Conservation (phyloP, 768 basidiomycete species). For the Russula foetens region DNA sequence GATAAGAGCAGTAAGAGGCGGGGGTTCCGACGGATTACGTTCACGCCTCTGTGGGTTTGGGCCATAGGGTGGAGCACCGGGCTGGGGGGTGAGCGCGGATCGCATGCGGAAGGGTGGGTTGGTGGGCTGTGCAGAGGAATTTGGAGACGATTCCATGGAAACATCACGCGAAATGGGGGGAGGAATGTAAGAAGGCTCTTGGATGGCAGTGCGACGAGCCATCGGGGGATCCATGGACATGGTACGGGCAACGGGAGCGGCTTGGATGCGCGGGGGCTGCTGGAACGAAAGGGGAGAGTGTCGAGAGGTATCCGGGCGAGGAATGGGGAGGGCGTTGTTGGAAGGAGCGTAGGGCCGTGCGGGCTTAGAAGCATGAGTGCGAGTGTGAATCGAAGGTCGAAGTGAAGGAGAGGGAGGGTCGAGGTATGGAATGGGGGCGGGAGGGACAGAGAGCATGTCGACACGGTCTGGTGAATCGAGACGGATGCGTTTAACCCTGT, state of each 20-base stretch:
- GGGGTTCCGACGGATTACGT: slow-evolving; percentile 60
- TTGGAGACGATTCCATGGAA: slow-evolving; percentile 36
- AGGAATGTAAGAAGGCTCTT: slow-evolving; percentile 23
- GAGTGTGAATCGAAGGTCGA: slow-evolving; percentile 1
- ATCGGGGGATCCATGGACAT: slow-evolving; percentile 62
- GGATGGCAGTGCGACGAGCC: slow-evolving; percentile 19
- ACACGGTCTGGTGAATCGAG: slow-evolving; percentile 11
- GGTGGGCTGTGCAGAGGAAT: slow-evolving; percentile 27
- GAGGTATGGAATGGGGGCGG: slow-evolving; percentile 6
- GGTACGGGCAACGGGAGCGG: slow-evolving; percentile 37
- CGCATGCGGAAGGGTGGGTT: slow-evolving; percentile 53
- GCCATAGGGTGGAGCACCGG: slow-evolving; percentile 36
- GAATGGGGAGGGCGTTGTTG: slow-evolving; percentile 15
- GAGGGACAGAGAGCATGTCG: not conserved
- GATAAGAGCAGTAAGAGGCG: slow-evolving; percentile 50
- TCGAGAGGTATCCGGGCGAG: slow-evolving; percentile 17
- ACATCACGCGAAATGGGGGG: slow-evolving; percentile 32
- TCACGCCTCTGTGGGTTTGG: slow-evolving; percentile 34
- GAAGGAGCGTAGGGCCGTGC: slow-evolving; percentile 12
- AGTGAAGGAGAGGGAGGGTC: slow-evolving; percentile 18
- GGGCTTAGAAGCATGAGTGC: slow-evolving; percentile 1
- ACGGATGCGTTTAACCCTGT: slow-evolving; percentile 26
- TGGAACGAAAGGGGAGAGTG: slow-evolving; percentile 2
- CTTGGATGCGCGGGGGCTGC: not conserved
- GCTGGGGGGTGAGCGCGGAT: slow-evolving; percentile 64